Evolutionary conservation across 805 yeast genomes (phyloP).

Genomic region (Wickerhamomyces mucosus): DNA sequence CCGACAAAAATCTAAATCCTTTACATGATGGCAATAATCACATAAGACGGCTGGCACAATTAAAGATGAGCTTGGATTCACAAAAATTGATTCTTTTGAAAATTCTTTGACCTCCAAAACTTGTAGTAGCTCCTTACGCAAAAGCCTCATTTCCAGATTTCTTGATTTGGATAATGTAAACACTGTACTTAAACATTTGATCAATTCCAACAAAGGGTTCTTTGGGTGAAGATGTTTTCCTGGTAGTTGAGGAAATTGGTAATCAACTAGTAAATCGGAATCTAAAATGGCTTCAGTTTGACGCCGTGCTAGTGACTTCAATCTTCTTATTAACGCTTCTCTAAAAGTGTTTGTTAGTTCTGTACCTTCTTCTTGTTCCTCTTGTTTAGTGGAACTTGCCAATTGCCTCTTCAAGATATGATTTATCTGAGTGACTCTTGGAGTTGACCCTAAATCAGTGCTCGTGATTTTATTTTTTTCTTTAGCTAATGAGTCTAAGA

Average conservation of each 20-base stretch:
- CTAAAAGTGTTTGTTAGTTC: slow-evolving; percentile 47
- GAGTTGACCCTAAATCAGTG: slow-evolving; percentile 33
- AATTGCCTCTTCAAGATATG: slow-evolving; percentile 39
- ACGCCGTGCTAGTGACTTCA: slow-evolving; percentile 52
- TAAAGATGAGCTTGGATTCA: slow-evolving; percentile 66
- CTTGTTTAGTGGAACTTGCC: slow-evolving; percentile 14
- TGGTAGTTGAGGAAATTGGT: slow-evolving; percentile 65
- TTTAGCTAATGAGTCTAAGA: slow-evolving; percentile 59
- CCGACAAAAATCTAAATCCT: slow-evolving; percentile 77
- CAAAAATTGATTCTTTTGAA: slow-evolving; percentile 61
- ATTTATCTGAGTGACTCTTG: slow-evolving; percentile 61
- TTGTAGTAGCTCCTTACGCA: slow-evolving; percentile 65
- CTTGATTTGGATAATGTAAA: slow-evolving; percentile 56
- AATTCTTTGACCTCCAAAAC: slow-evolving; percentile 81
- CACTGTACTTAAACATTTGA: slow-evolving; percentile 66
- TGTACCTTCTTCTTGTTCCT: slow-evolving; percentile 22
- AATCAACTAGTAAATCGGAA: slow-evolving; percentile 53
- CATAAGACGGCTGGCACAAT: slow-evolving; percentile 64
- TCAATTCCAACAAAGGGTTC: slow-evolving; percentile 74
- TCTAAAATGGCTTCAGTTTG: slow-evolving; percentile 69
- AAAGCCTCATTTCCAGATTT: slow-evolving; percentile 59
- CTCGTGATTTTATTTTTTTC: slow-evolving; percentile 30
- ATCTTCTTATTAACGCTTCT: slow-evolving; percentile 54
- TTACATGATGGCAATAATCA: slow-evolving; percentile 62
- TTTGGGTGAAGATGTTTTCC: slow-evolving; percentile 54